Evolutionary conservation across 1,139 yeast species (phyloP).

Genomic region (Pichia sp.): DNA sequence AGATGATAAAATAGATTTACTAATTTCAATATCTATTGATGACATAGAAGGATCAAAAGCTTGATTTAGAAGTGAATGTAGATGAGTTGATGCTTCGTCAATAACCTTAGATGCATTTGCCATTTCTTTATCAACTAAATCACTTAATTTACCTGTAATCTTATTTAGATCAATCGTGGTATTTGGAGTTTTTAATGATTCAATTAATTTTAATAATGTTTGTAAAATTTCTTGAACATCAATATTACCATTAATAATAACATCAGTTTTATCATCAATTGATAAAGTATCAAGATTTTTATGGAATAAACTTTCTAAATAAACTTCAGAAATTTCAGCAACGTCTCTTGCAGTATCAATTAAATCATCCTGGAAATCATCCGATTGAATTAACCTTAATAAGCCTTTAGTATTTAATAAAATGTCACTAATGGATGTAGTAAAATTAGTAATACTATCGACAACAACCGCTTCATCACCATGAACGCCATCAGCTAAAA

Average conservation of each 20-base stretch:
- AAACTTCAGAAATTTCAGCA: constrained; percentile 57
- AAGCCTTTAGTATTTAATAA: constrained; percentile 69
- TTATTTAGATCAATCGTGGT: constrained; percentile 28
- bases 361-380: constrained; percentile 46
- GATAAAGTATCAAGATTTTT: constrained; percentile 41
- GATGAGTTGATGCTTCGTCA: constrained; percentile 58
- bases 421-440: constrained; percentile 60
- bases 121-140: constrained; percentile 71
- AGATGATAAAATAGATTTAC: constrained; percentile 70
- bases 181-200: constrained; percentile 46
- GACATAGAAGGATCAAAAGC: constrained; percentile 49
- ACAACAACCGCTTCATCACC: constrained; percentile 68
- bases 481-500: constrained; percentile 69
- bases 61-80: constrained; percentile 45
- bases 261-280: constrained; percentile 63
- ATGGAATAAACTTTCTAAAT: constrained; percentile 56
- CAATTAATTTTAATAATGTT: constrained; percentile 49
- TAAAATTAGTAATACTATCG: constrained; percentile 59
- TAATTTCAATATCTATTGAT: constrained; percentile 62
- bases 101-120: constrained; percentile 66
- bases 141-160: constrained; percentile 42
- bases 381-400: constrained; percentile 42
- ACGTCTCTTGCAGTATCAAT: constrained; percentile 47
- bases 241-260: constrained; percentile 69
- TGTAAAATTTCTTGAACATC: constrained; percentile 70